Evolutionary conservation across 306 rosid species (phyloP).

Genomic region (Arachis hypogaea): DNA sequence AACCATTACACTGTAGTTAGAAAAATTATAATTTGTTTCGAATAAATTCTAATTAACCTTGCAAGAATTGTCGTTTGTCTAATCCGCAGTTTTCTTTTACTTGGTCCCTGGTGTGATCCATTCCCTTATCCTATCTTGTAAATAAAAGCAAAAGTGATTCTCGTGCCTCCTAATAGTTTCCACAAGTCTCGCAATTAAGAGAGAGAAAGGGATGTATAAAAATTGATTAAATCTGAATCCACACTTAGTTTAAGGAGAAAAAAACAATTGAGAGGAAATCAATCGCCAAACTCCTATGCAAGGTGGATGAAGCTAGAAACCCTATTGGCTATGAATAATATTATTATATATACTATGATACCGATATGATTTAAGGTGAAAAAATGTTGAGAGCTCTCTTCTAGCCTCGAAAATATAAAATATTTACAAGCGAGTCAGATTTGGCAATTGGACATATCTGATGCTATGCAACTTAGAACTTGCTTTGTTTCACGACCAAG

Average conservation of each 20-base stretch:
- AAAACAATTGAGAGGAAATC: slow-evolving; percentile 19
- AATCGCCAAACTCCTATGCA: slow-evolving; percentile 33
- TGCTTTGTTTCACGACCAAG: slow-evolving; percentile 35
- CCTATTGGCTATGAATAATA: too few relatives aligned
- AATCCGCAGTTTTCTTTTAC: too few relatives aligned
- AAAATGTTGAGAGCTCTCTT: slow-evolving; percentile 23
- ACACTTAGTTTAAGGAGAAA: not conserved
- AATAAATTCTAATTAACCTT: not conserved
- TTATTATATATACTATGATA: too few relatives aligned
- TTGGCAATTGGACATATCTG: slow-evolving; percentile 1
- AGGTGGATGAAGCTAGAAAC: too few relatives aligned
- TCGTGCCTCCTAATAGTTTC: slow-evolving; percentile 5
- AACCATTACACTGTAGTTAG: too few relatives aligned
- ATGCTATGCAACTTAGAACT: slow-evolving; percentile 33
- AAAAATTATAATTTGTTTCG: not conserved
- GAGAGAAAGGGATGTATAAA: too few relatives aligned
- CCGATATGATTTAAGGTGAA: not conserved
- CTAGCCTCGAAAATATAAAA: slow-evolving; percentile 10
- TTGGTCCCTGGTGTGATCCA: not conserved
- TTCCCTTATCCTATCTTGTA: slow-evolving; percentile 18
- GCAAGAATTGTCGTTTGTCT: not conserved
- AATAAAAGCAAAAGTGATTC: slow-evolving; percentile 1
- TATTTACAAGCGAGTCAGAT: slow-evolving; percentile 33
- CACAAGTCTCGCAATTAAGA: slow-evolving; percentile 25
- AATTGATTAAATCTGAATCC: not conserved